Evolutionary conservation across 2,329 filamentous ascomycete genomes (phyloP).

Genomic region (Calonectria pauciramosa): DNA sequence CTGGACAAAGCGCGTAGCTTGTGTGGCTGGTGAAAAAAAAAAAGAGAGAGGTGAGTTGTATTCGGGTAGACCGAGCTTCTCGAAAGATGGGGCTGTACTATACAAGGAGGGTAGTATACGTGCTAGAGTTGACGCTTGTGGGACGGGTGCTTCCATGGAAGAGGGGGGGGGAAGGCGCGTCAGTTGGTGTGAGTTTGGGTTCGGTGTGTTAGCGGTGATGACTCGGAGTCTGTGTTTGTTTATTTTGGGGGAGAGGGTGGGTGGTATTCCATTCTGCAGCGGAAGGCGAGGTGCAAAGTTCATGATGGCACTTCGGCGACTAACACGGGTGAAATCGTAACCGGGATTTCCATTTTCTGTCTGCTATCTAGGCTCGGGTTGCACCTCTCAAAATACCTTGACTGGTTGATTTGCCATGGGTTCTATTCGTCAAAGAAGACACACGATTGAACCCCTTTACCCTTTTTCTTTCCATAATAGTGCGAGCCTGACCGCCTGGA

Average conservation of each 20-base stretch:
- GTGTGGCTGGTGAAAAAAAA: neutral
- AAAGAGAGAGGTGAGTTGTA: neutral
- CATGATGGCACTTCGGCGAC: neutral
- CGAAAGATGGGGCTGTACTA: neutral
- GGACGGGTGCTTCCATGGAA: neutral
- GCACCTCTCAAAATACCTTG: neutral
- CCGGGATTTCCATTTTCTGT: neutral
- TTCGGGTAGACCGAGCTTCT: neutral
- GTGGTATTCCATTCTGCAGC: neutral
- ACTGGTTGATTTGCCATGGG: neutral
- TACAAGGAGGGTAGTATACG: neutral
- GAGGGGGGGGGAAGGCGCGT: neutral
- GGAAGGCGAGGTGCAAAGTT: neutral
- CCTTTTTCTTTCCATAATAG: neutral
- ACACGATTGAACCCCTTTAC: neutral
- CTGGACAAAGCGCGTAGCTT: neutral
- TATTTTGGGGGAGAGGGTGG: neutral
- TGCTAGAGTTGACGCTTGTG: neutral
- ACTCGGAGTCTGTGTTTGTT: neutral
- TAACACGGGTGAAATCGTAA: neutral
- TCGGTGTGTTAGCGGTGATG: slow-evolving; percentile 3
- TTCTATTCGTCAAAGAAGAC: neutral
- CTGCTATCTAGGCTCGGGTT: neutral
- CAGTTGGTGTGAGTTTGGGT: neutral
- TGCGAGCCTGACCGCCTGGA: neutral